Percentiles rank a stretch among this genome's conserved stretches.
These are phyloP conservation scores for Magnolia sinica DNA, from an alignment of 164 flowering plant genomes.

Conservation along the genomic window DNA sequence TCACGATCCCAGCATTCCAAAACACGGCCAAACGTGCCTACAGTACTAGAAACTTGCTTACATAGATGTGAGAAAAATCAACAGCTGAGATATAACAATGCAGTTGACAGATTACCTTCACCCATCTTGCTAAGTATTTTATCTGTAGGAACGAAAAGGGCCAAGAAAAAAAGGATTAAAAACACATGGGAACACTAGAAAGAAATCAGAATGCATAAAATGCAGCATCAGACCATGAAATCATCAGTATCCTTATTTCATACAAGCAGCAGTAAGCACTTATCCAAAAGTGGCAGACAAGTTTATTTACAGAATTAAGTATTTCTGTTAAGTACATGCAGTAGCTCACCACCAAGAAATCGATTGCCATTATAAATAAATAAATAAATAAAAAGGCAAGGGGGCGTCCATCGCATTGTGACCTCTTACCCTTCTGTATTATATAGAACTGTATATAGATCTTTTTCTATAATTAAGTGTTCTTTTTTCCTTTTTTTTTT, in stretches of 20 bases:
- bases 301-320: too few species aligned
- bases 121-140: slow-evolving; percentile 91
- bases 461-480: too few species aligned
- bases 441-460: too few species aligned
- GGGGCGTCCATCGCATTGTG: too few species aligned
- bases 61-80: slow-evolving; percentile 42
- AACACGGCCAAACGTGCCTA: slow-evolving; percentile 97
- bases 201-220: background rate
- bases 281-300: too few species aligned
- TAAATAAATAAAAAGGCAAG: too few species aligned
- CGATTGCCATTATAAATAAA: too few species aligned
- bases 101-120: slow-evolving; percentile 82
- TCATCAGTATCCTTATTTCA: background rate
- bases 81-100: slow-evolving; percentile 42
- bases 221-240: background rate
- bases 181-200: background rate
- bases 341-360: too few species aligned
- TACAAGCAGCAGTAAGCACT: background rate
- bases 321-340: too few species aligned
- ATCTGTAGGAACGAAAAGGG: slow-evolving; percentile 42
- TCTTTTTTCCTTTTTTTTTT: too few species aligned
- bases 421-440: too few species aligned
- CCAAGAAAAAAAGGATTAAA: background rate
- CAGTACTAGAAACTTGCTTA: slow-evolving; percentile 55
- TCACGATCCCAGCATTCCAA: slow-evolving; percentile 96